Base-by-base conservation (phyloP, 2,329 filamentous ascomycete species). In the Fusarium pilosicola region DNA sequence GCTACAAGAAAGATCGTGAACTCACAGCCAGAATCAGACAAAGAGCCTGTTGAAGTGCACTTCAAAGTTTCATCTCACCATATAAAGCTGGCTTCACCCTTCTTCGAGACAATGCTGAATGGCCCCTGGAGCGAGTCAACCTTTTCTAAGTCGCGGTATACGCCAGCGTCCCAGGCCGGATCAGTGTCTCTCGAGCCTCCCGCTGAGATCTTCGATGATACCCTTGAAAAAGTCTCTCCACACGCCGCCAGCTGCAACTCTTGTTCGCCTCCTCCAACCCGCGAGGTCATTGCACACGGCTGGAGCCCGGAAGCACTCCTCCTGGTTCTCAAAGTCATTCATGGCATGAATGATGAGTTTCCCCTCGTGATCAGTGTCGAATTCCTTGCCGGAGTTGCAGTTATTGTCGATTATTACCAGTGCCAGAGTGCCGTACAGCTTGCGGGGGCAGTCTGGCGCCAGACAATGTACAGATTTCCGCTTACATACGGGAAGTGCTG, bases 341-440 rank as follows among this genome's bases (percentile, higher is more conserved):
- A 74, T 17, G 62, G 66, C 5, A 67, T 52, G 15, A 6, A 67
- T 11, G 1, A 13, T 0, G 26, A 30, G 5, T 26, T 68, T 1
- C 70, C 71, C 0, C 28, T 10, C 0, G 4, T 17, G 0, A 4
- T 44, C 0, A 36, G 32, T 20, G 5, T 60, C 3, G 51, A 58
- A 2, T 66, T 48, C 2, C 4, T 51, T 38, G 13, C 22, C 2
- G 2, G 54, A 7, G 22, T 73, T 3, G 56, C 62, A 15, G 12
- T 26, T 2, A 42, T 74, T n/a, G 42, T 68, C 2, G 63, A 71
- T 3, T 64, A 73, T 15, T 74, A 74, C 6, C 15, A 61, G 17
- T 58, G 26, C 2, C 36, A 65, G 11, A 58, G 65, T 26, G 30
- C 28, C 2, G 1, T 73, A 2, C 45, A 71, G 2, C 24, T 56